Percentiles rank a stretch among this genome's conserved stretches.
Evolutionary conservation across 1,139 yeast genomes (phyloP).

Genomic region (Geotrichum bryndzae): DNA sequence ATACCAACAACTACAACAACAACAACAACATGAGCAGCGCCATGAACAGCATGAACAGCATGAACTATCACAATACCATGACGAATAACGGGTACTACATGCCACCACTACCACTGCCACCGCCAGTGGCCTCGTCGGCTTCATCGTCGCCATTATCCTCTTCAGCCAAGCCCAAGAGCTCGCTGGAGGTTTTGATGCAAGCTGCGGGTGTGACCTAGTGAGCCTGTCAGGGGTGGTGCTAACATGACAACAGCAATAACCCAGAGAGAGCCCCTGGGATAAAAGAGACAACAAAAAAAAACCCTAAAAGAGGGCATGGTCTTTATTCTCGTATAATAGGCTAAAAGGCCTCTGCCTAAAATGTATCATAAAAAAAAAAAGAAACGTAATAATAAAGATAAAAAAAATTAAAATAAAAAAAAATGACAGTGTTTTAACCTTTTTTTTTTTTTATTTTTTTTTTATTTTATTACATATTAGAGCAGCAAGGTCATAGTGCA

Average conservation of each 20-base stretch:
- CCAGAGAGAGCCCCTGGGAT: background rate
- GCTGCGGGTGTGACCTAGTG: slow-evolving; percentile 29
- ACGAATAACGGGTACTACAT: background rate
- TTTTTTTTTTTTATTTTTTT: background rate
- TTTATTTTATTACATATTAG: too few species aligned
- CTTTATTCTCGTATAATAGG: background rate
- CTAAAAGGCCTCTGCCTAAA: too few species aligned
- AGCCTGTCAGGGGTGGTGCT: background rate
- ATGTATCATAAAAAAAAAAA: background rate
- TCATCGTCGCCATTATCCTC: background rate
- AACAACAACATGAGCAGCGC: too few species aligned
- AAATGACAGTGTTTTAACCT: too few species aligned
- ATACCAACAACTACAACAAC: background rate
- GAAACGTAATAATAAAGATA: background rate
- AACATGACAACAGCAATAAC: background rate
- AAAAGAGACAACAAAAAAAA: background rate
- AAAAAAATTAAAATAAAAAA: background rate
- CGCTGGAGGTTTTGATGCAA: slow-evolving; percentile 30
- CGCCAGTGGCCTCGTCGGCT: background rate
- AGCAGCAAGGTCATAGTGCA: background rate
- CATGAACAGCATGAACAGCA: background rate
- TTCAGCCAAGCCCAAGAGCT: background rate
- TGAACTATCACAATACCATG: background rate
- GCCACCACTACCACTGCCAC: slow-evolving; percentile 4
- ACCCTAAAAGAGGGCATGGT: background rate